These are phyloP conservation scores for Halenospora varia DNA, from an alignment of 495 filamentous ascomycete genomes.

Conservation along the genomic window DNA sequence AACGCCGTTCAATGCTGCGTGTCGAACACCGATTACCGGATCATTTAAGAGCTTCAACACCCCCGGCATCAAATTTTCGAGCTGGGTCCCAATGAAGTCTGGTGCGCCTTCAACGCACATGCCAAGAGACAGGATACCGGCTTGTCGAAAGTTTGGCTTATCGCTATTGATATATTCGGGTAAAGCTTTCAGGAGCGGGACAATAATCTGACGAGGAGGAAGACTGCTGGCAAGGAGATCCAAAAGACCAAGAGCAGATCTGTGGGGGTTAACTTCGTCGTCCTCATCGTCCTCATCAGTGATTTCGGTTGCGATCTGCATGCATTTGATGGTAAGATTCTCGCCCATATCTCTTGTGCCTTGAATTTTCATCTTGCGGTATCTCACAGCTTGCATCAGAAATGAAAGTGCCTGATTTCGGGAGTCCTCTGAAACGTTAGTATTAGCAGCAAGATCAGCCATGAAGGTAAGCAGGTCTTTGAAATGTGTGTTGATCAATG, in stretches of 20 bases:
- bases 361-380: constrained; percentile 94
- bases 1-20: constrained; percentile 80
- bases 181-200: constrained; percentile 82
- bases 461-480: constrained; percentile 91
- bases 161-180: constrained; percentile 69
- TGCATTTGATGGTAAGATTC: constrained; percentile 76
- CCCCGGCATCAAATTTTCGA: constrained; percentile 78
- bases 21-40: constrained; percentile 72
- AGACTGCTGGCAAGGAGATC: constrained; percentile 84
- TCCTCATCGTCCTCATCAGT: constrained; percentile 75
- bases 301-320: constrained; percentile 86
- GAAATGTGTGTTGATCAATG: constrained; percentile 81
- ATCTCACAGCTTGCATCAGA: constrained; percentile 86
- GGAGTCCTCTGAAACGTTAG: constrained; percentile 72
- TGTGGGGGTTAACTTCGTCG: constrained; percentile 83
- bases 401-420: constrained; percentile 88
- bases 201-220: constrained; percentile 90
- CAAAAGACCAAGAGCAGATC: constrained; percentile 81
- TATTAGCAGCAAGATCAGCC: constrained; percentile 78
- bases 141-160: constrained; percentile 76
- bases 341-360: constrained; percentile 72
- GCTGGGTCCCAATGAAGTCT: constrained; percentile 89
- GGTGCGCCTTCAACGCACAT: constrained; percentile 96
- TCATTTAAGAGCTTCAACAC: constrained; percentile 84
- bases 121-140: constrained; percentile 86